A percentile compares a stretch with the other conserved stretches of the same genome.
phyloP scores from a whole-genome alignment of 352 stramenopile species.

The Phytophthora fragariae region DNA sequence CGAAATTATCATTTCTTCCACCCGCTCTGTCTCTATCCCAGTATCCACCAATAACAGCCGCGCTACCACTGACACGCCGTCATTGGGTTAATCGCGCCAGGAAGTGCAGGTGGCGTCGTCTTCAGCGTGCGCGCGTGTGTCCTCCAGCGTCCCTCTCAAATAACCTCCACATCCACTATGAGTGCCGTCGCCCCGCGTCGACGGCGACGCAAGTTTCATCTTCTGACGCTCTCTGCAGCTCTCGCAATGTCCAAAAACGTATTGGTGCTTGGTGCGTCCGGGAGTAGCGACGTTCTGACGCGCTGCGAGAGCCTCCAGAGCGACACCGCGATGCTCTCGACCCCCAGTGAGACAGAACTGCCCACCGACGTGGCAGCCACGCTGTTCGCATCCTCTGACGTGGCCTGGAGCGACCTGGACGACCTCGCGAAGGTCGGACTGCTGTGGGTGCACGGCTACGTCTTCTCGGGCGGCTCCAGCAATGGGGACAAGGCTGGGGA shows the following conservation, averaged over 20 bases:
- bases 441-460: constrained; percentile 60
- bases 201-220: constrained; percentile 28
- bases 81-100: neutral
- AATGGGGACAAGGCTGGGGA: constrained; percentile 22
- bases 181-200: neutral
- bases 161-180: constrained; percentile 9
- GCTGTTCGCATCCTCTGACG: constrained; percentile 23
- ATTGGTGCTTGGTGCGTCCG: neutral
- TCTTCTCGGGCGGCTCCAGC: constrained; percentile 40
- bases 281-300: constrained; percentile 31
- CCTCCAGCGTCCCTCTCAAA: neutral
- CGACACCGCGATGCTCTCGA: constrained; percentile 15
- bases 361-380: constrained; percentile 31
- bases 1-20: neutral
- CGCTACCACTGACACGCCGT: neutral
- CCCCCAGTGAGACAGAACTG: constrained; percentile 12
- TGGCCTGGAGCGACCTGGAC: constrained; percentile 42
- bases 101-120: neutral
- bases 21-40: constrained; percentile 1
- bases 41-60: constrained; percentile 1
- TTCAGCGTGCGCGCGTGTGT: neutral
- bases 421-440: constrained; percentile 53
- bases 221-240: constrained; percentile 27
- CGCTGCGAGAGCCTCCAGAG: constrained; percentile 37
- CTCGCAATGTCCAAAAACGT: constrained; percentile 21